Evolutionary conservation across 2,329 filamentous ascomycete genomes (phyloP).

Genomic region (Neopestalotiopsis clavispora): DNA sequence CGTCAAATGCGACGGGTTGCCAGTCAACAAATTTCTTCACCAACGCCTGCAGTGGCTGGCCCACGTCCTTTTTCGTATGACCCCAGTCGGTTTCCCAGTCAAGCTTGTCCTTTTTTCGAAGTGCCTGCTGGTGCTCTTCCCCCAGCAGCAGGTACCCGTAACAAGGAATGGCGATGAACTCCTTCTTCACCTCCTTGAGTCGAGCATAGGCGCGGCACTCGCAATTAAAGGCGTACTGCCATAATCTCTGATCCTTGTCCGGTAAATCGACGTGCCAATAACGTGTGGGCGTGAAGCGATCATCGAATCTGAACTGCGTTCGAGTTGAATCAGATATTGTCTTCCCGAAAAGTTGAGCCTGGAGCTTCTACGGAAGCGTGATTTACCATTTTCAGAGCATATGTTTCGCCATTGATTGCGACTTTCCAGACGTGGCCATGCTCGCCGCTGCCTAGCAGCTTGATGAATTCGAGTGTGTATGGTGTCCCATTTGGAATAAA

Average conservation of each 20-base stretch:
- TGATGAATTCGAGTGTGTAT: background rate
- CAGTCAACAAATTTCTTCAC: background rate
- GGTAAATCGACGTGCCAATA: too few species aligned
- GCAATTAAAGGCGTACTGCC: constrained; percentile 17
- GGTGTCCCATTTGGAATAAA: background rate
- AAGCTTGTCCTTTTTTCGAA: constrained; percentile 7
- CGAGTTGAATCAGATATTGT: too few species aligned
- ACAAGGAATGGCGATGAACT: constrained; percentile 8
- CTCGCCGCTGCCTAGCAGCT: background rate
- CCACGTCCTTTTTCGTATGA: too few species aligned
- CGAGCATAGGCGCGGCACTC: constrained; percentile 16
- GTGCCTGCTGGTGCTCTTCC: background rate
- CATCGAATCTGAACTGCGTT: too few species aligned
- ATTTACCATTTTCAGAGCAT: constrained; percentile 22
- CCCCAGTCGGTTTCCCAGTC: too few species aligned
- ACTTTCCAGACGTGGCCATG: constrained; percentile 22
- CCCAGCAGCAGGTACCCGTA: constrained; percentile 13
- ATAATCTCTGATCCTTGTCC: background rate
- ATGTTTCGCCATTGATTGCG: constrained; percentile 4
- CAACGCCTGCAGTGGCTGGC: too few species aligned
- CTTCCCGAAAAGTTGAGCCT: too few species aligned
- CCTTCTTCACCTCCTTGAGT: constrained; percentile 12
- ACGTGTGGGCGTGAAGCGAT: too few species aligned
- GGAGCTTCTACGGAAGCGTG: too few species aligned
- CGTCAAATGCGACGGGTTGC: background rate